Percentiles rank a stretch among this genome's conserved stretches.
These are phyloP conservation scores for Mycosphaerella sp. DNA, from an alignment of 2,329 filamentous ascomycete genomes.

Conservation along the genomic window DNA sequence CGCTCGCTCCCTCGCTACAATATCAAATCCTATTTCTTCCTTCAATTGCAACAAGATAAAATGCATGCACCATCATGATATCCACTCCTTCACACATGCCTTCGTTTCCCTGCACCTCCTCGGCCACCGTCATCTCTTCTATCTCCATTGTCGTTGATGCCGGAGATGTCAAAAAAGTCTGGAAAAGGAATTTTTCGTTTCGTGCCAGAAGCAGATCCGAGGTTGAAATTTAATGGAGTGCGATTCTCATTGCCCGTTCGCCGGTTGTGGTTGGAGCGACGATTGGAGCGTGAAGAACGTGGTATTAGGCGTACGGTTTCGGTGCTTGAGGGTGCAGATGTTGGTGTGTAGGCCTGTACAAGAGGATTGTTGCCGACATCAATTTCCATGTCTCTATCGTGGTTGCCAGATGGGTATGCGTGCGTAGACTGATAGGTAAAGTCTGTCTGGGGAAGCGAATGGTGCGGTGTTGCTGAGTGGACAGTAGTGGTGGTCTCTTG, in stretches of 20 bases:
- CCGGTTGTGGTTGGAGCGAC: constrained; percentile 23
- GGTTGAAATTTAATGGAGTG: constrained; percentile 35
- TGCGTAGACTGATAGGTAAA: constrained; percentile 67
- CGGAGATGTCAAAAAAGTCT: constrained; percentile 68
- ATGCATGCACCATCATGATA: neutral
- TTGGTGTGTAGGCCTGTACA: constrained; percentile 41
- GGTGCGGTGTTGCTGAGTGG: constrained; percentile 10
- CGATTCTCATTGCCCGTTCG: constrained; percentile 29
- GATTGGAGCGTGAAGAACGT: constrained; percentile 17
- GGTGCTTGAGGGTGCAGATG: constrained; percentile 27
- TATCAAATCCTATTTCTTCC: neutral
- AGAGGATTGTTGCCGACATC: constrained; percentile 17
- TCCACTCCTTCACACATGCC: constrained; percentile 27
- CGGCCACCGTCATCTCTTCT: constrained; percentile 21
- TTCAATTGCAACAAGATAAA: neutral
- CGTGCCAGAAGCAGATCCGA: constrained; percentile 60
- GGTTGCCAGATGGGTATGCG: constrained; percentile 45
- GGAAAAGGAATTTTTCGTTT: constrained; percentile 68
- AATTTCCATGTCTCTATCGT: constrained; percentile 49
- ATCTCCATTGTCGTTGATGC: constrained; percentile 41
- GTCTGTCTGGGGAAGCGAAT: constrained; percentile 42
- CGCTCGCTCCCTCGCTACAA: neutral
- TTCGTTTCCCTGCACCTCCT: constrained; percentile 32
- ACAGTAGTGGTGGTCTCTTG: constrained; percentile 6
- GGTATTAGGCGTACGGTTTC: constrained; percentile 28